Evolutionary conservation across 2,329 filamentous ascomycete species (phyloP).

Genomic region (Cadophora sp.): DNA sequence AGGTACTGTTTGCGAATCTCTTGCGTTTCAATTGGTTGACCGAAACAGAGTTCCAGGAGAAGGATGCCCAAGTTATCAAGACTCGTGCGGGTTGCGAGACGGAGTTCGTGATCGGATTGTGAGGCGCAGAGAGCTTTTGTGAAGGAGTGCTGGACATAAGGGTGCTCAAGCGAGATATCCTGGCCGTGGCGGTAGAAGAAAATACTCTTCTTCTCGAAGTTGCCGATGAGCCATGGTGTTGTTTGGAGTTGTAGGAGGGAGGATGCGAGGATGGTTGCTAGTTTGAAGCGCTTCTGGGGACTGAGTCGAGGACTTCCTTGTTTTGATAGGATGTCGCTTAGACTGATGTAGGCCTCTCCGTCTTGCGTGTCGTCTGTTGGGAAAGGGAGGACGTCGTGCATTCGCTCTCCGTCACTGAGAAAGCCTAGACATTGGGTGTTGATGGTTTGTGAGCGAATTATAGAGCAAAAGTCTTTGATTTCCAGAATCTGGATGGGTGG

Average conservation of each 20-base stretch:
- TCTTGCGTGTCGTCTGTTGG: conserved; percentile 12
- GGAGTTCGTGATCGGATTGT: not conserved
- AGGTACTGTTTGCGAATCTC: conserved; percentile 28
- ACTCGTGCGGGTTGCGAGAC: conserved; percentile 25
- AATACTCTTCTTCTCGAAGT: conserved; percentile 37
- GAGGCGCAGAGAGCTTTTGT: not conserved
- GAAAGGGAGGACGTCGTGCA: conserved; percentile 21
- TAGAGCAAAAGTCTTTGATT: conserved; percentile 8
- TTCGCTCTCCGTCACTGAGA: conserved; percentile 28
- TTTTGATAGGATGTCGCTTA: conserved; percentile 31
- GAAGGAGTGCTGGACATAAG: conserved; percentile 33
- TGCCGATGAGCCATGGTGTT: conserved; percentile 37
- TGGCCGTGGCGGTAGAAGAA: conserved; percentile 33
- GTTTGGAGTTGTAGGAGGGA: conserved; percentile 38
- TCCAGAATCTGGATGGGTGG: not conserved
- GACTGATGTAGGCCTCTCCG: conserved; percentile 26
- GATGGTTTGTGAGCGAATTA: not conserved
- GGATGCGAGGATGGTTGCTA: conserved; percentile 37
- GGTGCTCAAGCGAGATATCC: conserved; percentile 32
- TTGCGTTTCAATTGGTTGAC: conserved; percentile 37
- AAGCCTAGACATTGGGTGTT: conserved; percentile 30
- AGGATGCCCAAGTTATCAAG: conserved; percentile 37
- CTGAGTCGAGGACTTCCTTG: conserved; percentile 20
- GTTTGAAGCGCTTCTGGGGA: conserved; percentile 34
- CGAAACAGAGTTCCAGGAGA: conserved; percentile 41